phyloP scores from a whole-genome alignment of 1,139 yeast genomes.

The Yamadazyma sp. region DNA sequence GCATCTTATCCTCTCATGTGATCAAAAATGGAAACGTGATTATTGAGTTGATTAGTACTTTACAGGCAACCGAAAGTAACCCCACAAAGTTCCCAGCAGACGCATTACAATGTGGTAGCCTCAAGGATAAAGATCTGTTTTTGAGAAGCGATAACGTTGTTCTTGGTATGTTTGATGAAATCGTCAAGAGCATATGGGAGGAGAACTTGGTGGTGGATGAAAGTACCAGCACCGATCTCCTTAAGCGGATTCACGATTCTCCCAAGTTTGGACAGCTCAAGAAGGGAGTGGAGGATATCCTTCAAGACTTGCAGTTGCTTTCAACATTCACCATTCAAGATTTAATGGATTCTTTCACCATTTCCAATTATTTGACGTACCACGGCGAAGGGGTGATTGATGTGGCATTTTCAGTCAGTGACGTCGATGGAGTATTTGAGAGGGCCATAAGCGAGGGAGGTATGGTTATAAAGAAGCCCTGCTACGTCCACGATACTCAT shows the following conservation, averaged over 20 bases:
- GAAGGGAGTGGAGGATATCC: constrained; percentile 9
- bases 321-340: constrained; percentile 18
- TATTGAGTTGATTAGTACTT: constrained; percentile 45
- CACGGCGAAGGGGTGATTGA: constrained; percentile 84
- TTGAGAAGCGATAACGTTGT: background rate
- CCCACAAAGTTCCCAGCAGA: constrained; percentile 10
- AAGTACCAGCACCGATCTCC: constrained; percentile 4
- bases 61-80: constrained; percentile 14
- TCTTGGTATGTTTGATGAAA: constrained; percentile 3
- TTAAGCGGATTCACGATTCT: constrained; percentile 15
- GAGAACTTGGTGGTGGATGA: constrained; percentile 3
- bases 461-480: constrained; percentile 43
- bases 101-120: background rate
- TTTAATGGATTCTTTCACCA: constrained; percentile 25
- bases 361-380: constrained; percentile 42
- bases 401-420: constrained; percentile 58
- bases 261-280: constrained; percentile 13
- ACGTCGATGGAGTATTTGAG: constrained; percentile 44
- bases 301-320: constrained; percentile 8
- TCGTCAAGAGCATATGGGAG: constrained; percentile 3
- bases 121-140: background rate
- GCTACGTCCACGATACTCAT: constrained; percentile 34
- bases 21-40: constrained; percentile 56
- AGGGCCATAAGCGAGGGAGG: constrained; percentile 60
- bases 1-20: constrained; percentile 58